phyloP scores from a whole-genome alignment of 2,329 filamentous ascomycete genomes.

The Camillea tinctor region DNA sequence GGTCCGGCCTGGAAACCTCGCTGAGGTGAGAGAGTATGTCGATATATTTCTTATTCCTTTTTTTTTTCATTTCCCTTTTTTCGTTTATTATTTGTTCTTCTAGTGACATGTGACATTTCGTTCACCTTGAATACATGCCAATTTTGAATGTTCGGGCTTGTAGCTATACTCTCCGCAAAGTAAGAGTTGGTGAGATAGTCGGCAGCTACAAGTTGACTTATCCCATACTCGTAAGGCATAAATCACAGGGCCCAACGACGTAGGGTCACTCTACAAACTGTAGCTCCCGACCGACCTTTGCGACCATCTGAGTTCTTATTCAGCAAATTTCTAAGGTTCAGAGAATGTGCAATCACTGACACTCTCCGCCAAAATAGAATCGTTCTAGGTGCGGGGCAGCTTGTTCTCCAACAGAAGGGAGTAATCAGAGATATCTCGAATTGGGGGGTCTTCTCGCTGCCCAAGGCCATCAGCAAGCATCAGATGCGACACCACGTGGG shows the following conservation, averaged over 20 bases:
- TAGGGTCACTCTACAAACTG: not conserved
- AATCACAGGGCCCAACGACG: no score
- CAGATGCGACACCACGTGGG: slow-evolving; percentile 81
- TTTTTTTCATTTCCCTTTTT: no score
- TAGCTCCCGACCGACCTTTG: not conserved
- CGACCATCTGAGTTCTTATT: not conserved
- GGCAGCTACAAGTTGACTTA: not conserved
- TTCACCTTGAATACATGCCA: not conserved
- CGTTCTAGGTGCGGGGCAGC: slow-evolving; percentile 77
- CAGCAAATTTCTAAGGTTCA: slow-evolving; percentile 1
- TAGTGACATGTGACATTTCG: not conserved
- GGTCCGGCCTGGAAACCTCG: slow-evolving; percentile 88
- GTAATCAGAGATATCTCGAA: slow-evolving; percentile 91
- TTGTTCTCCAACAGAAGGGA: slow-evolving; percentile 79
- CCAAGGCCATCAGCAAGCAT: slow-evolving; percentile 74
- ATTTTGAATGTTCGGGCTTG: not conserved
- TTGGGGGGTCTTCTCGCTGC: slow-evolving; percentile 91
- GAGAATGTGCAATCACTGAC: not conserved
- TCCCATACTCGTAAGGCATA: no score
- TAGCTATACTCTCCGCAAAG: not conserved
- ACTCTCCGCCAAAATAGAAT: slow-evolving; percentile 57
- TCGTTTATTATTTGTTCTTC: no score
- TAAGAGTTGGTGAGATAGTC: not conserved
- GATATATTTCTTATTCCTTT: not conserved
- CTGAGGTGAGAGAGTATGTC: slow-evolving; percentile 91